Percentiles rank a stretch among this genome's conserved stretches.
Evolutionary conservation across 495 filamentous ascomycete genomes (phyloP).

Genomic region (Tuber aestivum): DNA sequence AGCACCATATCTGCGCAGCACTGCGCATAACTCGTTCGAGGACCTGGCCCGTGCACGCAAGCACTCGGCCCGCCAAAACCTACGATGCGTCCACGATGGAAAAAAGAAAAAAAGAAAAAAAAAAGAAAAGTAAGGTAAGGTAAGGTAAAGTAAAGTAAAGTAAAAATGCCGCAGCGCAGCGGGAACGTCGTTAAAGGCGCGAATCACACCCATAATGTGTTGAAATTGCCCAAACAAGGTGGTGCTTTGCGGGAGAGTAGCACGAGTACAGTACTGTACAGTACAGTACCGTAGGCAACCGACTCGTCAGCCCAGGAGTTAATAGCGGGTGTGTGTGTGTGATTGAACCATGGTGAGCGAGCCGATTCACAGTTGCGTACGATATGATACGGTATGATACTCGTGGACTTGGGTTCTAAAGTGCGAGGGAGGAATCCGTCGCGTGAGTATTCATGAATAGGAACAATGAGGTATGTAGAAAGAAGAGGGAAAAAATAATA

Average conservation of each 20-base stretch:
- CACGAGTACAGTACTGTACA: too few relatives aligned
- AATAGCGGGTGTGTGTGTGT: not conserved
- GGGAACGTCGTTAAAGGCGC: not conserved
- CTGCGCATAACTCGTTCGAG: not conserved
- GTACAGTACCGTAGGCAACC: too few relatives aligned
- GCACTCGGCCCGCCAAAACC: not conserved
- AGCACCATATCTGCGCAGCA: not conserved
- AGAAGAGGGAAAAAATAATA: too few relatives aligned
- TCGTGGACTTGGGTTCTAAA: too few relatives aligned
- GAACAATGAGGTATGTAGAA: not conserved
- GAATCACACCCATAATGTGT: not conserved
- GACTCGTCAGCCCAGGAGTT: too few relatives aligned
- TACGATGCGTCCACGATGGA: not conserved
- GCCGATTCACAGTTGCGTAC: too few relatives aligned
- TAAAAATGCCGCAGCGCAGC: constrained; percentile 2
- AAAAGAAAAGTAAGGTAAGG: too few relatives aligned
- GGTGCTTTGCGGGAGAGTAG: not conserved
- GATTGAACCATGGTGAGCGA: too few relatives aligned
- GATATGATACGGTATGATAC: too few relatives aligned
- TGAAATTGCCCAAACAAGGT: not conserved
- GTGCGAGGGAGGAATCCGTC: not conserved
- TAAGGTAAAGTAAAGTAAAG: too few relatives aligned
- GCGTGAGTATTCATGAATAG: not conserved
- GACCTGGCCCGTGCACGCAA: constrained; percentile 1
- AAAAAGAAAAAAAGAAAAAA: not conserved